These are phyloP conservation scores for Claviceps humidiphila DNA, from an alignment of 2,329 filamentous ascomycete genomes.

Conservation along the genomic window DNA sequence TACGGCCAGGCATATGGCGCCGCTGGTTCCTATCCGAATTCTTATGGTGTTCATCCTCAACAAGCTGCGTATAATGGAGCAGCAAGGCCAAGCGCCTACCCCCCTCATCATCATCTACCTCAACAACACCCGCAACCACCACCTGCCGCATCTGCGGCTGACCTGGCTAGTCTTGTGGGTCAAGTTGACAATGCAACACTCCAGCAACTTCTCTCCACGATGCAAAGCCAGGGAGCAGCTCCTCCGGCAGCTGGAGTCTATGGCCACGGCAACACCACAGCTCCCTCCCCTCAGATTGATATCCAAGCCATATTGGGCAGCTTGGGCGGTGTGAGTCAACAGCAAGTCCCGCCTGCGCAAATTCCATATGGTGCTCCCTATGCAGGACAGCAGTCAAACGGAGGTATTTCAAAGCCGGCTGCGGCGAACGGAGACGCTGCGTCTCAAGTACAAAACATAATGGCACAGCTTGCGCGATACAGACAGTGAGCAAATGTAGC, in stretches of 20 bases:
- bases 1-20: conserved; percentile 19
- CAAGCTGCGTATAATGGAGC: conserved; percentile 13
- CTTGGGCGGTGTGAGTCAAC: conserved; percentile 16
- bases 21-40: conserved; percentile 15
- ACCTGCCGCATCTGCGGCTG: conserved; percentile 26
- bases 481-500: conserved; percentile 29
- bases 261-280: conserved; percentile 4
- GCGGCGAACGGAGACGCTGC: conserved; percentile 22
- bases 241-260: conserved; percentile 3
- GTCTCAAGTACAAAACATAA: conserved; percentile 56
- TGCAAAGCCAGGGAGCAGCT: conserved; percentile 21
- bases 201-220: conserved; percentile 54
- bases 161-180: conserved; percentile 52
- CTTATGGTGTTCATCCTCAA: conserved; percentile 19
- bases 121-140: conserved; percentile 17
- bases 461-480: conserved; percentile 57
- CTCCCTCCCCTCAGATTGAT: conserved; percentile 23
- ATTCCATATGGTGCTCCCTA: conserved; percentile 18
- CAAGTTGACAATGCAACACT: conserved; percentile 55
- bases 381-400: conserved; percentile 16
- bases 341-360: conserved; percentile 13
- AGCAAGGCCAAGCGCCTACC: conserved; percentile 19
- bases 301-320: conserved; percentile 33
- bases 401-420: conserved; percentile 11
- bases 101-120: conserved; percentile 3